Conservation (phyloP, 2,329 filamentous ascomycete genomes). For the Coniochaeta sp. region DNA sequence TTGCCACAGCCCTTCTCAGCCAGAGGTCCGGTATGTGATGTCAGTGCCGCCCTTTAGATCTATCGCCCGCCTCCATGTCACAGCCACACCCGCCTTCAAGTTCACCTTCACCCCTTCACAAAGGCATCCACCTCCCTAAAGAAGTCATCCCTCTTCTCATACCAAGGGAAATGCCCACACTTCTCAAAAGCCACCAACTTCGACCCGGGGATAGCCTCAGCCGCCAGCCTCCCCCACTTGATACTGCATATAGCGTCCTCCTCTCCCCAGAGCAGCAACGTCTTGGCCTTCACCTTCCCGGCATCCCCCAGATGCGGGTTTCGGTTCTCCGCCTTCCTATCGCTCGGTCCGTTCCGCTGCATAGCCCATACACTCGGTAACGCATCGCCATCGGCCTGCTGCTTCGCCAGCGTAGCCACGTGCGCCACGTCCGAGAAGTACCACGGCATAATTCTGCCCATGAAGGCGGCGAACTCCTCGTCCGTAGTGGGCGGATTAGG, state of each 20-base stretch:
- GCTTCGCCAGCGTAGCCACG: background rate
- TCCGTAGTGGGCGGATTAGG: background rate
- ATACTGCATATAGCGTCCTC: slow-evolving; percentile 5
- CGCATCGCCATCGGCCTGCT: background rate
- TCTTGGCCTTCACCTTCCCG: background rate
- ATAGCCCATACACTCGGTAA: background rate
- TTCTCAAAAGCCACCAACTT: background rate
- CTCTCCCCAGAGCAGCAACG: background rate
- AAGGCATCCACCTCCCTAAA: background rate
- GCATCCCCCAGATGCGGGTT: background rate
- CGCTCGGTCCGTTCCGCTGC: background rate
- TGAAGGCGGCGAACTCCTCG: background rate
- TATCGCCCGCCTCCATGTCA: no score
- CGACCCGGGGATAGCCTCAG: background rate
- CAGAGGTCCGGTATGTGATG: no score
- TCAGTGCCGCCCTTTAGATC: no score
- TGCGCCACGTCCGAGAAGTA: slow-evolving; percentile 2
- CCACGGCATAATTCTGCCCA: slow-evolving; percentile 4
- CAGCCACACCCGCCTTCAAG: no score
- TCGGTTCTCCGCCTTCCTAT: background rate
- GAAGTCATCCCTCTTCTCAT: background rate
- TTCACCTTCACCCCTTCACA: background rate
- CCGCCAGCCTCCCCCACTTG: background rate
- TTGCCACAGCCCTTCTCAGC: no score
- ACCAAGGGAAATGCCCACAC: background rate